A percentile compares a stretch with the other conserved stretches of the same genome.
phyloP scores from a whole-genome alignment of 495 filamentous ascomycete species.

The Zalerion maritima region DNA sequence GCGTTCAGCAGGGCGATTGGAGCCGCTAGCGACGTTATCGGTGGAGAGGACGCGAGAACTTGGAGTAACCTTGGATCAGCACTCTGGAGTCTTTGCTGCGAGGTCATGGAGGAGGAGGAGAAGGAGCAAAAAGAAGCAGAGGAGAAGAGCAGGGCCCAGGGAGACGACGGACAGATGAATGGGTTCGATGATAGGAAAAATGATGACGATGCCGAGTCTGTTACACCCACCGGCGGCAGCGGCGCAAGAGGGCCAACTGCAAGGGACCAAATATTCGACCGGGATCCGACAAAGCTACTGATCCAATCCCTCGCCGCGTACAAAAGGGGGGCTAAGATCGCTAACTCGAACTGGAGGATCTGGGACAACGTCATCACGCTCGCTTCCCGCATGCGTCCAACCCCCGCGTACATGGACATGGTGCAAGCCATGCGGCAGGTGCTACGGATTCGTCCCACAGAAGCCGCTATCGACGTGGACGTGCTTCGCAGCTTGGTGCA shows the following conservation, averaged over 20 bases:
- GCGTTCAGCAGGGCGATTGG: slow-evolving; percentile 65
- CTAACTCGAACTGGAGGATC: slow-evolving; percentile 73
- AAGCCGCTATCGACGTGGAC: slow-evolving; percentile 61
- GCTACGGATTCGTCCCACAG: slow-evolving; percentile 58
- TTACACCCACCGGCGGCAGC: slow-evolving; percentile 4
- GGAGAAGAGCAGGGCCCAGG: slow-evolving; percentile 1
- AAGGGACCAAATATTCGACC: neutral
- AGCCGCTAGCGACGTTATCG: slow-evolving; percentile 38
- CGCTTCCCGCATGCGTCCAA: slow-evolving; percentile 55
- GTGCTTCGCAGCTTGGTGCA: slow-evolving; percentile 57
- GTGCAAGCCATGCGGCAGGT: slow-evolving; percentile 56
- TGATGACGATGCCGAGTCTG: slow-evolving; percentile 12
- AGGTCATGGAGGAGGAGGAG: slow-evolving; percentile 25
- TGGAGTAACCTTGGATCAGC: slow-evolving; percentile 92
- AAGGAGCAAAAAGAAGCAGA: slow-evolving; percentile 10
- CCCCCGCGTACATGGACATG: slow-evolving; percentile 55
- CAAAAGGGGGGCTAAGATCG: slow-evolving; percentile 66
- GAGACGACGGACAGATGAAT: no score
- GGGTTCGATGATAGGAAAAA: no score
- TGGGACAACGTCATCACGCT: slow-evolving; percentile 93
- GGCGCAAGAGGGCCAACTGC: neutral
- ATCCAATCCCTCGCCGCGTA: slow-evolving; percentile 67
- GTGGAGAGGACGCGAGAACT: slow-evolving; percentile 77
- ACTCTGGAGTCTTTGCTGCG: slow-evolving; percentile 33
- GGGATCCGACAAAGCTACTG: slow-evolving; percentile 45